Base-by-base conservation (phyloP, 768 basidiomycete species). In the Auriculariales sp. region DNA sequence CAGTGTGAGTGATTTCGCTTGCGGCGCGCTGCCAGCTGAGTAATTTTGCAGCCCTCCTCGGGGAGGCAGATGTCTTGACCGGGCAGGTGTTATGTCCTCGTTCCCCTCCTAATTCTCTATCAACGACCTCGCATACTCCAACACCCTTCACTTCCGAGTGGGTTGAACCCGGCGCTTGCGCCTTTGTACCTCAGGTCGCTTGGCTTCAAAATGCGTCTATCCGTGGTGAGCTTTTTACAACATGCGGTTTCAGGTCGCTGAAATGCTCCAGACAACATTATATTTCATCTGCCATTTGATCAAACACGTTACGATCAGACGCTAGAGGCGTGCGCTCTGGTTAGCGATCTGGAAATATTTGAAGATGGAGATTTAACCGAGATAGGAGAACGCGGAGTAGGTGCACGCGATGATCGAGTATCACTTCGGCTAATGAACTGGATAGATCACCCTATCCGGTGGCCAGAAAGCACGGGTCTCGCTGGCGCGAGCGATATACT, bases 201-300 rank as follows among this genome's bases (percentile, higher is more conserved):
- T n/a, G 83, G 82, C 71, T 89, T 7, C 79, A 86, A 58, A 82
- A 87, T 59, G 84, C 83, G 1, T 83, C 84, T 0, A 86, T 91
- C 51, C 70, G 75, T n/a, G n/a, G n/a, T n/a, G n/a, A n/a, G n/a
- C n/a, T n/a, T n/a, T n/a, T n/a, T n/a, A n/a, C n/a, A n/a, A n/a
- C n/a, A n/a, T n/a, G n/a, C n/a, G n/a, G n/a, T n/a, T n/a, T n/a
- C n/a, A n/a, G n/a, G n/a, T n/a, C n/a, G n/a, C n/a, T n/a, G n/a
- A n/a, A n/a, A n/a, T n/a, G n/a, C n/a, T n/a, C n/a, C n/a, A 17
- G 85, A 87, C 51, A 88, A 89, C 58, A 84, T 93, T 54, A 61
- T 85, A 10, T 93, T 88, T 1, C 63, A 69, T 2, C 70, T 67
- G 55, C 77, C 77, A 2, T 79, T 72, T 58, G 73, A 86, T 56